Evolutionary conservation across 1,284 basidiomycete genomes (phyloP).

Genomic region (Ganoderma resinaceum): DNA sequence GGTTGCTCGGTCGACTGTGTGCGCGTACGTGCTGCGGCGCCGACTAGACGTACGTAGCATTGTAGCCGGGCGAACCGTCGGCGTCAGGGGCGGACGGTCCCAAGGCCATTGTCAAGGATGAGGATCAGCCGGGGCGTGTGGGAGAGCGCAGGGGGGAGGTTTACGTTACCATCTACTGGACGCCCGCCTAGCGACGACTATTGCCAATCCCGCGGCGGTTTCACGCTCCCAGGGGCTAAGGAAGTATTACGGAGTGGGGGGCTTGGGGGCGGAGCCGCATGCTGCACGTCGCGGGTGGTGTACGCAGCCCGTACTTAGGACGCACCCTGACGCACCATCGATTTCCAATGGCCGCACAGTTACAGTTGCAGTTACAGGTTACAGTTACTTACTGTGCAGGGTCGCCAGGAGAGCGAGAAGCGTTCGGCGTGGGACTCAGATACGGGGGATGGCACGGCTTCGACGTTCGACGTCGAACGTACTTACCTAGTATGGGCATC

Average conservation of each 20-base stretch:
- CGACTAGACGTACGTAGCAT: no score
- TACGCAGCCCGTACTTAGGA: no score
- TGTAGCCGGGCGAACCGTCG: neutral
- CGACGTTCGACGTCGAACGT: constrained; percentile 1
- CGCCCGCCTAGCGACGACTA: neutral
- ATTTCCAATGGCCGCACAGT: neutral
- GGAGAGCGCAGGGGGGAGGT: neutral
- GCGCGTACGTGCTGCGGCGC: neutral
- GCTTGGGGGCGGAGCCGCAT: neutral
- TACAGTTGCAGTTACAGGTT: no score
- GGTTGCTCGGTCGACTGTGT: neutral
- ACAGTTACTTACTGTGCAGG: neutral
- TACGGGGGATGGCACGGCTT: neutral
- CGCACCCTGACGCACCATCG: no score
- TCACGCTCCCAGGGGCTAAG: no score
- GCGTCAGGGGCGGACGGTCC: neutral
- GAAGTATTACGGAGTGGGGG: no score
- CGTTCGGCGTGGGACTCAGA: neutral
- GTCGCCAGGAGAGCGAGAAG: neutral
- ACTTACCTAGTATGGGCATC: neutral
- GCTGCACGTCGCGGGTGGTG: neutral
- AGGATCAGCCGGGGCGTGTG: neutral
- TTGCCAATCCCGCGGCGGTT: neutral
- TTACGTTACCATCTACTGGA: constrained; percentile 1
- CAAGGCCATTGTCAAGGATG: no score